Conservation (phyloP, 2,329 filamentous ascomycete species). For the Aspergillus chevalieri region DNA sequence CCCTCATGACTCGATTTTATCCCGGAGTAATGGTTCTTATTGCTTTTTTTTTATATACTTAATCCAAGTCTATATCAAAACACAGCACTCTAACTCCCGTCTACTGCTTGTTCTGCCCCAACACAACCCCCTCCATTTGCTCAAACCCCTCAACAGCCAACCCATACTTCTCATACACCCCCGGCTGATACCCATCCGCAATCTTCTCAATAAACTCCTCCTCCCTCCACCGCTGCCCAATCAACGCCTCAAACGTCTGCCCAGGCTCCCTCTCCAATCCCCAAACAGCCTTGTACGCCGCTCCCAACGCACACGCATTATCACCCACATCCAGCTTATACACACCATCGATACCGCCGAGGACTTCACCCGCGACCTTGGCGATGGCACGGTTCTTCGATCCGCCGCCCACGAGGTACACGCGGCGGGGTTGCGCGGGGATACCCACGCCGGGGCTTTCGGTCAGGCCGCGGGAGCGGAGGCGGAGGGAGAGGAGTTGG, state of each 20-base stretch:
- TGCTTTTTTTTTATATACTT: background rate
- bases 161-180: constrained; percentile 71
- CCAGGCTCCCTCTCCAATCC: constrained; percentile 61
- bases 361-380: constrained; percentile 73
- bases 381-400: constrained; percentile 86
- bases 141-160: constrained; percentile 69
- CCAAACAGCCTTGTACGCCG: constrained; percentile 96
- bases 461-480: constrained; percentile 75
- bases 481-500: constrained; percentile 84
- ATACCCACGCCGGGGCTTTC: constrained; percentile 49
- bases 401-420: constrained; percentile 93
- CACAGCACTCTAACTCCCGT: background rate
- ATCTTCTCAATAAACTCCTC: constrained; percentile 76
- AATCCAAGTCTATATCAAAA: background rate
- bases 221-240: constrained; percentile 79
- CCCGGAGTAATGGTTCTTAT: background rate
- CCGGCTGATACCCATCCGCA: constrained; percentile 70
- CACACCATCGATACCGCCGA: constrained; percentile 83
- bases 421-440: constrained; percentile 76
- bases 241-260: constrained; percentile 82
- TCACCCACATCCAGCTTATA: constrained; percentile 91
- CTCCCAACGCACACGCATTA: constrained; percentile 88
- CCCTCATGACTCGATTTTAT: background rate
- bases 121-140: constrained; percentile 63
- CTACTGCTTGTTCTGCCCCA: constrained; percentile 34